These are phyloP conservation scores for Musa acuminata DNA, from an alignment of 176 grass and related monocot species.

Conservation along the genomic window DNA sequence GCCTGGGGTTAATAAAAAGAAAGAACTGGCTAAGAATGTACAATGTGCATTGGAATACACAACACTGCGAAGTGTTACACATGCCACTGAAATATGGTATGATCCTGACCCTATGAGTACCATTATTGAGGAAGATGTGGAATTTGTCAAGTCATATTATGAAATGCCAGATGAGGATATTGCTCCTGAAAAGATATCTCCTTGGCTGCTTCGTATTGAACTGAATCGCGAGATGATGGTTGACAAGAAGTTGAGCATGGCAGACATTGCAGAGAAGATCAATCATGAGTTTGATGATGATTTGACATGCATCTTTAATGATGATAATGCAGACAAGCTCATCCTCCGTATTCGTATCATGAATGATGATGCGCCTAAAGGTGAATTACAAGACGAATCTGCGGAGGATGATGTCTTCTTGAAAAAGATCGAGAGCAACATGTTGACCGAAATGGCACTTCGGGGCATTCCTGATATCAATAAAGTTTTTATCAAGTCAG, in stretches of 20 bases:
- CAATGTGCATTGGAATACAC: constrained; percentile 97
- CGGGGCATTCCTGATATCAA: constrained; percentile 97
- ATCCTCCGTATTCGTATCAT: constrained; percentile 91
- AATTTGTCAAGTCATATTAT: constrained; percentile 90
- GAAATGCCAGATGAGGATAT: constrained; percentile 99
- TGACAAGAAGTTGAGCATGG: constrained; percentile 99
- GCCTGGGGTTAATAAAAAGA: constrained; percentile 70
- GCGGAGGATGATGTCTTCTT: constrained; percentile 94
- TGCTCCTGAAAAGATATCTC: constrained; percentile 84
- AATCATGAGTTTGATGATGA: constrained; percentile 95
- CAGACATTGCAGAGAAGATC: constrained; percentile 91
- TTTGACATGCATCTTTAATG: constrained; percentile 95
- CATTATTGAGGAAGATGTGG: constrained; percentile 89
- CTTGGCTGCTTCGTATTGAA: constrained; percentile 89
- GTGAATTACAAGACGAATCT: constrained; percentile 88
- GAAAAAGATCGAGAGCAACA: constrained; percentile 83
- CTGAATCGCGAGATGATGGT: constrained; percentile 99
- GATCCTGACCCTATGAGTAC: constrained; percentile 88
- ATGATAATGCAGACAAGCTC: constrained; percentile 99
- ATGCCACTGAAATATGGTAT: constrained; percentile 96
- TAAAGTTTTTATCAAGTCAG: constrained; percentile 89
- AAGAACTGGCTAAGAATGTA: constrained; percentile 92
- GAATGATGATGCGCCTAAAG: constrained; percentile 93
- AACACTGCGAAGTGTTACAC: constrained; percentile 88
- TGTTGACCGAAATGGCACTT: constrained; percentile 98